Evolutionary conservation across 1,284 basidiomycete genomes (phyloP).

Genomic region (Cryptococcus sp.): DNA sequence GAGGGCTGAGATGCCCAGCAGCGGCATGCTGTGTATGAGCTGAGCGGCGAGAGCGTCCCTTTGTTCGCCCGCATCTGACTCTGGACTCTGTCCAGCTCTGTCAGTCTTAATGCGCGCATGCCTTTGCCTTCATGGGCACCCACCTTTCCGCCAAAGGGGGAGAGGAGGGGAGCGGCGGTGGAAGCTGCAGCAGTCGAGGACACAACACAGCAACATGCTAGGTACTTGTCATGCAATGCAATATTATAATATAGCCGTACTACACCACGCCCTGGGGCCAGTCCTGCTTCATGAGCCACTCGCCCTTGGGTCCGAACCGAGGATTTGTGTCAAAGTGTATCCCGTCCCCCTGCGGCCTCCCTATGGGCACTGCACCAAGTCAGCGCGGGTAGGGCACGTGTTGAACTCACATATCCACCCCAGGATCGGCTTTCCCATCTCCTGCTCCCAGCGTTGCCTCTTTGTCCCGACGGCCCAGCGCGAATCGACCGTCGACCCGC

Average conservation of each 20-base stretch:
- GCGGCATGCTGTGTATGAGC: too few relatives aligned
- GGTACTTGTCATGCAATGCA: not conserved
- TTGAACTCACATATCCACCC: conserved; percentile 46
- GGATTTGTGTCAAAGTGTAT: conserved; percentile 40
- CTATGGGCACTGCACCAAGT: conserved; percentile 39
- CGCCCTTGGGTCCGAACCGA: conserved; percentile 46
- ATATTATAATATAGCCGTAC: not conserved
- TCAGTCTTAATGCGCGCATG: too few relatives aligned
- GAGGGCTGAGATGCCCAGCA: too few relatives aligned
- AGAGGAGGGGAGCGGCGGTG: not conserved
- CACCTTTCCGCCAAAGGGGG: too few relatives aligned
- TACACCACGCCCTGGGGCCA: conserved; percentile 35
- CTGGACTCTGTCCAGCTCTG: too few relatives aligned
- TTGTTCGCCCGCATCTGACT: too few relatives aligned
- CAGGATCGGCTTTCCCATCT: conserved; percentile 39
- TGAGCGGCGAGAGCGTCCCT: too few relatives aligned
- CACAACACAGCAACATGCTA: not conserved
- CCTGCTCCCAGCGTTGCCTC: conserved; percentile 34
- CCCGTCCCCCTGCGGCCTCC: conserved; percentile 42
- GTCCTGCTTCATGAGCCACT: conserved; percentile 43
- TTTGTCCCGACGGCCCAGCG: conserved; percentile 41
- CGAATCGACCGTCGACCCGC: conserved; percentile 36
- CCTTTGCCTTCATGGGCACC: too few relatives aligned
- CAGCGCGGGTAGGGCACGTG: not conserved
- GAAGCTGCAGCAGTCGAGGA: not conserved